Evolutionary conservation across 2,329 filamentous ascomycete species (phyloP).

Genomic region (Sporothrix brunneoviolacea): DNA sequence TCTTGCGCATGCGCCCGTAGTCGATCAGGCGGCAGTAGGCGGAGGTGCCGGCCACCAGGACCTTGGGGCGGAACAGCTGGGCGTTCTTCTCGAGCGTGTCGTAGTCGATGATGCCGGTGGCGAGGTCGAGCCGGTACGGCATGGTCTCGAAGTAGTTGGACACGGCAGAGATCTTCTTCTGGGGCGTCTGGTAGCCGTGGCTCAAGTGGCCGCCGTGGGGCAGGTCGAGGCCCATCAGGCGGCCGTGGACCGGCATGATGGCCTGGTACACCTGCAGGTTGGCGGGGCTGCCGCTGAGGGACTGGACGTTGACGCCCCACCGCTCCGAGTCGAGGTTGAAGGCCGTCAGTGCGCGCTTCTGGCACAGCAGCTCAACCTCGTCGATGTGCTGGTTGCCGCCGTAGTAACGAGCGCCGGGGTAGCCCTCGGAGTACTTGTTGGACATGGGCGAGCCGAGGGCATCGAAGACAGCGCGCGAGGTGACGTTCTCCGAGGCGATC

Average conservation of each 20-base stretch:
- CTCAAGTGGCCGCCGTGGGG: conserved; percentile 91
- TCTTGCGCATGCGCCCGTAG: conserved; percentile 92
- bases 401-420: conserved; percentile 97
- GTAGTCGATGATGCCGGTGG: conserved; percentile 96
- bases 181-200: conserved; percentile 95
- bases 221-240: conserved; percentile 93
- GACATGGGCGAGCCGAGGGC: conserved; percentile 91
- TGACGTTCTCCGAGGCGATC: conserved; percentile 99
- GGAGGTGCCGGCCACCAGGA: conserved; percentile 92
- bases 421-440: conserved; percentile 99
- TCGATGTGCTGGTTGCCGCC: conserved; percentile 99
- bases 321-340: conserved; percentile 81
- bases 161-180: conserved; percentile 94
- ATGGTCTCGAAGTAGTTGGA: conserved; percentile 99
- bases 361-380: conserved; percentile 89
- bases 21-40: conserved; percentile 98
- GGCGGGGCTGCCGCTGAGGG: conserved; percentile 84
- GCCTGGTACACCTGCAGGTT: conserved; percentile 98
- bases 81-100: conserved; percentile 86
- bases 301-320: conserved; percentile 99
- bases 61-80: conserved; percentile 87
- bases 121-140: conserved; percentile 83
- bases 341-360: conserved; percentile 83
- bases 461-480: conserved; percentile 95
- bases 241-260: conserved; percentile 89